Evolutionary conservation across 768 basidiomycete genomes (phyloP), one percentile per base, ranked within the genome.

Genomic region (Lepiota venenata): DNA sequence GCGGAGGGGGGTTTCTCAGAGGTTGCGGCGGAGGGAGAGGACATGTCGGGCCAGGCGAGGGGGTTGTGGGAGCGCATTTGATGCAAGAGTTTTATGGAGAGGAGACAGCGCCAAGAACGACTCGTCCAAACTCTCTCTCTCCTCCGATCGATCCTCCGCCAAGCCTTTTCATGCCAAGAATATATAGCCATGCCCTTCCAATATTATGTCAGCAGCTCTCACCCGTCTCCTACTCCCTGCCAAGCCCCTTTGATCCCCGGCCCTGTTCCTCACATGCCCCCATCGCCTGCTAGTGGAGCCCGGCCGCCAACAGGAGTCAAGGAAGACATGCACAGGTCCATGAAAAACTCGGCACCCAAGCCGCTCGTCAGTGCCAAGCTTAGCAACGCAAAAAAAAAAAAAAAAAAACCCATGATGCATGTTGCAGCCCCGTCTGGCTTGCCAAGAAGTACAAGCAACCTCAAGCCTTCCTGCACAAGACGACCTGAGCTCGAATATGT

Each of bases 81-180:
- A 60, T 61, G 58, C 25, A 25, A 25, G 57, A 62, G 64, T 65
- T 65, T 67, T 72, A 72, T 73, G 63, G 70, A 68, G 56, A 50
- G 39, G n/a, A 39, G 47, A 50, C 46, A 47, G 53, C 52, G 56
- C 56, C 59, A 57, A 60, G 57, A 32, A n/a, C 8, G 16, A 20
- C 46, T 25, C n/a, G n/a, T n/a, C n/a, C n/a, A 47, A 32, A 35
- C 40, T 22, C 29, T 32, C 35, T 15, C 37, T 38, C 45, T 41
- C 38, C 43, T 47, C 44, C 55, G 61, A 68, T 61, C 63, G 55
- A 63, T 56, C 16, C 44, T 40, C 29, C 5, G 56, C 57, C 57
- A 58, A 60, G 59, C 18, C 54, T 41, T 50, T 46, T 29, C 35
- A 29, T 8, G 62, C 65, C 65, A 66, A 68, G 63, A 22, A 42